phyloP scores from a whole-genome alignment of 495 filamentous ascomycete species.

The Aeminium ludgeri region DNA sequence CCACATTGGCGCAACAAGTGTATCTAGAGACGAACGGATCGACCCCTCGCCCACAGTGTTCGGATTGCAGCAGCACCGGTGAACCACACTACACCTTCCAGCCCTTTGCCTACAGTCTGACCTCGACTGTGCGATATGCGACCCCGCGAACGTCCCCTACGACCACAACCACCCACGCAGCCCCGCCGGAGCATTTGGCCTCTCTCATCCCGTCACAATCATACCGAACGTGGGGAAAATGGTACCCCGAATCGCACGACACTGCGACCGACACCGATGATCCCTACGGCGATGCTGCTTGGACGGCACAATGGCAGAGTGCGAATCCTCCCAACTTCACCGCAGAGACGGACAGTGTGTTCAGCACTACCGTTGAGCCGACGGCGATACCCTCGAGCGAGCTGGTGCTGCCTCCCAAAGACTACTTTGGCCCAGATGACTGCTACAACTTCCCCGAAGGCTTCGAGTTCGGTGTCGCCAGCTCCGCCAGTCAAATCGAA shows the following conservation, averaged over 20 bases:
- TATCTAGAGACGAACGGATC: no score
- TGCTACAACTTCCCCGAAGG: slow-evolving; percentile 13
- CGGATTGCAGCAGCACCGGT: neutral
- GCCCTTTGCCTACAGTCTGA: neutral
- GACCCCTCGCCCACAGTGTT: neutral
- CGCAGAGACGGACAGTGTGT: neutral
- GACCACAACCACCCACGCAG: neutral
- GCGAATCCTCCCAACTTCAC: neutral
- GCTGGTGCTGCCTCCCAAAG: neutral
- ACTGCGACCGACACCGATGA: neutral
- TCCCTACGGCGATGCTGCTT: neutral
- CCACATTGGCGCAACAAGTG: no score
- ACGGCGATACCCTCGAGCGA: neutral
- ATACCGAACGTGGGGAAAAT: neutral
- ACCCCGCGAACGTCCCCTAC: neutral
- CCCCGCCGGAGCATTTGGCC: neutral
- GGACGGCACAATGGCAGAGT: neutral
- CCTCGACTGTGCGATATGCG: neutral
- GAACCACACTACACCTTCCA: neutral
- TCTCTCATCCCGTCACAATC: neutral
- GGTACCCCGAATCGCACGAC: neutral
- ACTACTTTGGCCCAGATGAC: neutral
- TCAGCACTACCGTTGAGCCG: neutral
- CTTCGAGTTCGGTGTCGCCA: slow-evolving; percentile 22
- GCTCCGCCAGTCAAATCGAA: slow-evolving; percentile 22